Evolutionary conservation across 2,329 filamentous ascomycete species (phyloP), one percentile per base, ranked within the genome.

Genomic region (Coleophoma cylindrospora): DNA sequence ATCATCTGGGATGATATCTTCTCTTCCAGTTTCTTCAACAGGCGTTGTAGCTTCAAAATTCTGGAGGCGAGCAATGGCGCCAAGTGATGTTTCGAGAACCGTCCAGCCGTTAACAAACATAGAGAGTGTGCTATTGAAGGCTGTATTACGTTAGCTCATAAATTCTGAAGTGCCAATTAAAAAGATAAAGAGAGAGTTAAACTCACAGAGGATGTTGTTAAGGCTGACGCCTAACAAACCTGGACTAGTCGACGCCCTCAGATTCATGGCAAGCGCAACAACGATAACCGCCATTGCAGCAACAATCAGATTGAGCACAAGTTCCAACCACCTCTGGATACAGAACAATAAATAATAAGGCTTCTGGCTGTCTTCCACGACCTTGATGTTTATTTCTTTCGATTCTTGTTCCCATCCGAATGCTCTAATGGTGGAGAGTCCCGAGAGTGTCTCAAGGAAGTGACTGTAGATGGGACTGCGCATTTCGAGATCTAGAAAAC

Each of bases 51-150:
- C 65, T 1, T 68, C 70, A 53, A 80, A 81, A n/a, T 71, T 68
- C 59, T 75, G 76, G 54, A 81, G 70, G 22, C 80, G 71, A 7
- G 73, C 68, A 10, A 83, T 71, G 12, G 77, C 77, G 9, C 79
- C 79, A 44, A 83, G 73, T 40, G 73, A 72, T 0, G 77, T 81
- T 55, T 83, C 79, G 12, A 83, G 65, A 41, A 70, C 70, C 0
- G 79, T 80, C 77, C 77, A 83, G 43, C 69, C 71, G 14, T 64
- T 68, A 11, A 60, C 47, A 1, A 66, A 62, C 9, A 80, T 69
- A 15, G 80, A 62, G 12, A 72, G 61, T 48, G 75, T 43, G 17
- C 15, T 33, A 38, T 45, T 49, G 13, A 50, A 43, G 19, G 27
- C 27, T 27, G 9, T 27, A 27, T 8, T 27, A 27, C 27, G 9